A percentile compares a stretch with the other conserved stretches of the same genome.
Conservation (phyloP, 1,139 yeast species). For the Magnusiomyces suaveolens region DNA sequence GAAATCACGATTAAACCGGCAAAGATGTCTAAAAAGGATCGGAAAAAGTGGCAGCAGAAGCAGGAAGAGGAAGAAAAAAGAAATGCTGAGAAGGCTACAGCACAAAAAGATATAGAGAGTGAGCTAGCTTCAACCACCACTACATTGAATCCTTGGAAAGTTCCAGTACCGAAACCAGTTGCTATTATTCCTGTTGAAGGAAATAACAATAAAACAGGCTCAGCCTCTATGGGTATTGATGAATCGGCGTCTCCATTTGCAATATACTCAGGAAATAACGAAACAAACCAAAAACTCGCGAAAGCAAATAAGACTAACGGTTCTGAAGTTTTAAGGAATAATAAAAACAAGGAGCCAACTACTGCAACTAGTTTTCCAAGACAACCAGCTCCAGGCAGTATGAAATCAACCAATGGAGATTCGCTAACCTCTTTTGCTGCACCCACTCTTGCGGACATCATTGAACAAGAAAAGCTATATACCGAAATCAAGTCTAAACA, state of each 20-base stretch:
- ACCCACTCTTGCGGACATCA: slow-evolving; percentile 28
- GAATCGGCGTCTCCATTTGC: background rate
- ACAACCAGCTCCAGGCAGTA: background rate
- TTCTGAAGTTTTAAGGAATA: background rate
- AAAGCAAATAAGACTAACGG: background rate
- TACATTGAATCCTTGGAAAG: slow-evolving; percentile 13
- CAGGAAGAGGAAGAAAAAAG: slow-evolving; percentile 1
- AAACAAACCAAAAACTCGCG: background rate
- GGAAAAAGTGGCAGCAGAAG: slow-evolving; percentile 34
- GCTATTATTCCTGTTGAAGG: background rate
- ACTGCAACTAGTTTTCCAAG: background rate
- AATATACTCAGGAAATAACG: background rate
- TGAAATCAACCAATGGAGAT: slow-evolving; percentile 5
- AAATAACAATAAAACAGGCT: background rate
- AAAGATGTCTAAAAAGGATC: slow-evolving; percentile 44
- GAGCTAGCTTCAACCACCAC: slow-evolving; percentile 7
- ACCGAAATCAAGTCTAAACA: slow-evolving; percentile 34
- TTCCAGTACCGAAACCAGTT: background rate
- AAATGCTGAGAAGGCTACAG: background rate
- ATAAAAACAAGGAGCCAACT: background rate
- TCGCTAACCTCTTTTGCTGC: slow-evolving; percentile 3
- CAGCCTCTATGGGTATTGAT: background rate
- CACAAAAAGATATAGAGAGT: background rate
- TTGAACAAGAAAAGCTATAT: slow-evolving; percentile 43
- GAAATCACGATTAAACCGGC: slow-evolving; percentile 10